Percentiles rank a stretch among this genome's conserved stretches.
Conservation (phyloP, 768 basidiomycete species). For the Hygrophorus russula region DNA sequence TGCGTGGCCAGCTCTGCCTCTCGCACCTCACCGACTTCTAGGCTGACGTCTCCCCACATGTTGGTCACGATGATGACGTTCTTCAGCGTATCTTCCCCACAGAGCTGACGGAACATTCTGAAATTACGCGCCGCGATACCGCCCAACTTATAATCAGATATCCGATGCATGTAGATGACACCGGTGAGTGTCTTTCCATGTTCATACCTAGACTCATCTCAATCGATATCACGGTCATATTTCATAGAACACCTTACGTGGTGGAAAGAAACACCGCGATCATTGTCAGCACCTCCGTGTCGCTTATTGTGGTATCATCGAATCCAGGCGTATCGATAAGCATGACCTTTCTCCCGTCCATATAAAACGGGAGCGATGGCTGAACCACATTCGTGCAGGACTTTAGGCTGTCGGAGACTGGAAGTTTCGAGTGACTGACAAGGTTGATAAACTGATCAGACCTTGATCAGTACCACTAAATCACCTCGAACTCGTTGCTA, state of each 20-base stretch:
- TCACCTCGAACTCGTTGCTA: too few species aligned
- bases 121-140: conserved; percentile 33
- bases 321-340: conserved; percentile 55
- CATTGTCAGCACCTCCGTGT: conserved; percentile 36
- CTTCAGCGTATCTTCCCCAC: conserved; percentile 30
- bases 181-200: conserved; percentile 20
- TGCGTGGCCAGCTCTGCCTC: conserved; percentile 29
- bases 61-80: conserved; percentile 39
- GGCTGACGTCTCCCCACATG: conserved; percentile 31
- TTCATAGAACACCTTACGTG: conserved; percentile 8
- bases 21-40: conserved; percentile 23
- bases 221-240: not conserved
- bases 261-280: conserved; percentile 29
- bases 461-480: too few species aligned
- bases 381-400: conserved; percentile 42
- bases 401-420: conserved; percentile 32
- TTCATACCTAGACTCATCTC: conserved; percentile 10
- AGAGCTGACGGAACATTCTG: conserved; percentile 34
- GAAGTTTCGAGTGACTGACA: conserved; percentile 13
- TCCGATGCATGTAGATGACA: conserved; percentile 41
- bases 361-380: conserved; percentile 27
- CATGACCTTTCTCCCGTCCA: conserved; percentile 29
- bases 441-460: too few species aligned
- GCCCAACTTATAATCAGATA: conserved; percentile 38
- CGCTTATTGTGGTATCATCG: conserved; percentile 39